Evolutionary conservation across 2,329 filamentous ascomycete genomes (phyloP), one percentile per base, ranked within the genome.

Genomic region (Microdochium bolleyi): DNA sequence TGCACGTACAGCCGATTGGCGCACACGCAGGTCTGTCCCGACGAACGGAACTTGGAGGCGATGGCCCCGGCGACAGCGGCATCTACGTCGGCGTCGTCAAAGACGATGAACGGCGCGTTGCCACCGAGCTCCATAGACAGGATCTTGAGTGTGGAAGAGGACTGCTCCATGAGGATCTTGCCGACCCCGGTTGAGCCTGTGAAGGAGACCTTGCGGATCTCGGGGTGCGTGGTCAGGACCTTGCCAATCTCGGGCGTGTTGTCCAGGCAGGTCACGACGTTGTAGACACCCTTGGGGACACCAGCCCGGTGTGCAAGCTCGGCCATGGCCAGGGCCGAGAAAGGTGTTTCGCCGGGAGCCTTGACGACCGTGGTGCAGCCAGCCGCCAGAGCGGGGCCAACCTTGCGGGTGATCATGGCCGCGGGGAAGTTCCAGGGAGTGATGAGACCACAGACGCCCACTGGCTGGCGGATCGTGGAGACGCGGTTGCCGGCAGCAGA

Each of bases 61-160:
- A 97, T 81, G 49, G 91, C 91, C 24, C 92, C 92, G 0, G 83
- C 74, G 1, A 97, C 90, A 2, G 94, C 94, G 3, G 76, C 73
- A 54, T 96, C 92, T 21, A 97, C 73, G 65, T 97, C 89, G 21
- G 92, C 89, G 64, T 97, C 92, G 64, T 97, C 91, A 64, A 97
- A 97, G 32, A 97, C 90, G 59, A 97, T 96, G 67, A 96, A 95
- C 1, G 92, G 92, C 0, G 92, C 89, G 67, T 97, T 97, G 49
- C 92, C 94, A 52, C 92, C 92, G 1, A 97, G 85, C 68, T 97
- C 92, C 68, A 96, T 88, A 0, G 89, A 94, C 41, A 85, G 67
- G 59, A 84, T 80, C 79, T 97, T 97, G 60, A 96, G 73, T 0
- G 91, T 96, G 41, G 82, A 79, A 0, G 91, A 83, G 11, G 87